Conservation (phyloP, 176 grass and related monocot species). For the Luzula sylvatica region DNA sequence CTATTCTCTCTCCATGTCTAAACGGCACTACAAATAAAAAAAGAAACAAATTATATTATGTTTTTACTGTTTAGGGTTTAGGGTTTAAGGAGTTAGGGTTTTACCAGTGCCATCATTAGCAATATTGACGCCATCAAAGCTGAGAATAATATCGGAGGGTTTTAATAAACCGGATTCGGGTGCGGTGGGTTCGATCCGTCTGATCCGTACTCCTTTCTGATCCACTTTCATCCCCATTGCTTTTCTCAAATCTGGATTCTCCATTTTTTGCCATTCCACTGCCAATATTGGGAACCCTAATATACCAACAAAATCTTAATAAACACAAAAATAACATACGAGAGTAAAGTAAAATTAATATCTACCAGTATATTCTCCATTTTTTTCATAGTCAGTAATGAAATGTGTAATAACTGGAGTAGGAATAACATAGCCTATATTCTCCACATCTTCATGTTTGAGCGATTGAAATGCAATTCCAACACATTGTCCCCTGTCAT, state of each 20-base stretch:
- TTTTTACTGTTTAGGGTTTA: background rate
- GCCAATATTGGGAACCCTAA: constrained; percentile 91
- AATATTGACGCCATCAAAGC: constrained; percentile 84
- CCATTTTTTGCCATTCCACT: constrained; percentile 98
- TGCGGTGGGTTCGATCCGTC: constrained; percentile 87
- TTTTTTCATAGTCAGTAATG: constrained; percentile 86
- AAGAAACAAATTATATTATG: background rate
- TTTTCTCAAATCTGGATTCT: constrained; percentile 93
- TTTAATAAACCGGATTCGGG: constrained; percentile 63
- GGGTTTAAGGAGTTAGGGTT: background rate
- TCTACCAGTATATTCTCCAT: constrained; percentile 79
- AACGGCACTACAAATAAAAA: constrained; percentile 57
- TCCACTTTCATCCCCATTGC: constrained; percentile 86
- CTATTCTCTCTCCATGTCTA: constrained; percentile 97
- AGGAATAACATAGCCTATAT: constrained; percentile 96
- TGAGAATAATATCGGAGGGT: constrained; percentile 86
- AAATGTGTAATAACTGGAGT: constrained; percentile 94
- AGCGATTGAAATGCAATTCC: constrained; percentile 99
- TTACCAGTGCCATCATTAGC: constrained; percentile 94
- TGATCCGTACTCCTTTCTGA: constrained; percentile 86
- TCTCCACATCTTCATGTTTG: constrained; percentile 98
- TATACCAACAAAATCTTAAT: constrained; percentile 10
- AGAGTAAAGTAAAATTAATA: constrained; percentile 2
- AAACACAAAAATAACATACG: constrained; percentile 15
- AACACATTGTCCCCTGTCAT: constrained; percentile 74